Percentiles rank a stretch among this genome's conserved stretches.
phyloP scores from a whole-genome alignment of 202 grass and related monocot species.

The Eragrostis tef region DNA sequence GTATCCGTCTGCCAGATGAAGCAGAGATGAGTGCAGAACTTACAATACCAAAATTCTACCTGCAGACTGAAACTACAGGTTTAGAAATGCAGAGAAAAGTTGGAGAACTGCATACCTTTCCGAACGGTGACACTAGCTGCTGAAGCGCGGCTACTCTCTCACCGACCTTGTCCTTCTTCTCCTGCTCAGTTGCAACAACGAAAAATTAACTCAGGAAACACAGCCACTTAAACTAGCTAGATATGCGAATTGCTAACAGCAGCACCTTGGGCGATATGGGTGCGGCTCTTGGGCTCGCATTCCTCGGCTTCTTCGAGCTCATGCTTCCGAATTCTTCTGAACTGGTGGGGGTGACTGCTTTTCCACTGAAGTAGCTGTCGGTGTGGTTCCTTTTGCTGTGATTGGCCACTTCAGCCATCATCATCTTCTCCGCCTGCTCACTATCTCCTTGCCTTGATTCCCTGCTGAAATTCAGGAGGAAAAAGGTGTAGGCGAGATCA shows the following conservation, averaged over 20 bases:
- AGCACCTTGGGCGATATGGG: conserved; percentile 60
- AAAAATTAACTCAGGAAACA: neutral
- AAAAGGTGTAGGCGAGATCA: conserved; percentile 8
- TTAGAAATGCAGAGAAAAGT: neutral
- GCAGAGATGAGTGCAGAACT: neutral
- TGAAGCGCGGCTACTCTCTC: conserved; percentile 82
- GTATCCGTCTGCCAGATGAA: conserved; percentile 77
- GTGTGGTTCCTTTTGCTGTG: conserved; percentile 69
- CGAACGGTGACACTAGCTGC: conserved; percentile 90
- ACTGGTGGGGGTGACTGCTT: conserved; percentile 33
- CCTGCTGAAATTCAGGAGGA: conserved; percentile 45
- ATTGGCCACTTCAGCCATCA: conserved; percentile 74
- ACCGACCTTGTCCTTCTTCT: conserved; percentile 97
- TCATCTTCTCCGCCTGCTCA: conserved; percentile 59
- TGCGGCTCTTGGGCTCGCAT: conserved; percentile 38
- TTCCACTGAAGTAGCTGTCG: conserved; percentile 53
- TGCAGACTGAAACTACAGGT: neutral
- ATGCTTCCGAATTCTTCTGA: conserved; percentile 55
- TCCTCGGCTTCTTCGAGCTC: conserved; percentile 72
- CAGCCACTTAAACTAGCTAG: neutral
- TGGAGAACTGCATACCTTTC: conserved; percentile 57
- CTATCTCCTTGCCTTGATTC: conserved; percentile 25
- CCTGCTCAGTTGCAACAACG: conserved; percentile 51
- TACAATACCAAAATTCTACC: neutral
- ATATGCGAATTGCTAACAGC: neutral